phyloP scores from a whole-genome alignment of 768 basidiomycete species.

The Lactarius sanguifluus region DNA sequence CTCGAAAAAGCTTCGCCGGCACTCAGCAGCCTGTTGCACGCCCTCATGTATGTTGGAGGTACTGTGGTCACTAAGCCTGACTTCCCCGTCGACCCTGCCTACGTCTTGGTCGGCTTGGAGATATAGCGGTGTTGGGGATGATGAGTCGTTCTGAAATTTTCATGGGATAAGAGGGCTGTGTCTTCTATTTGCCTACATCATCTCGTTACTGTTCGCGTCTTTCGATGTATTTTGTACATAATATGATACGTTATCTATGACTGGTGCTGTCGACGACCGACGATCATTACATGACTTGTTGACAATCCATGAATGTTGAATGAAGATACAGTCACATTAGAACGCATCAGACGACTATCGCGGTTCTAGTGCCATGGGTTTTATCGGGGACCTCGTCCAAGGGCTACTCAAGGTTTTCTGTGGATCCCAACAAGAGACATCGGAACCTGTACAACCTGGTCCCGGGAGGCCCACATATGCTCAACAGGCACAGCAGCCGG shows the following conservation, averaged over 20 bases:
- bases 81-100: conserved; percentile 72
- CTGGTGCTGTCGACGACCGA: neutral
- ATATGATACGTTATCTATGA: neutral
- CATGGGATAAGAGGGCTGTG: neutral
- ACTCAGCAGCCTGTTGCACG: conserved; percentile 76
- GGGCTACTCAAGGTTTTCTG: conserved; percentile 18
- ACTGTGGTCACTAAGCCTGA: conserved; percentile 79
- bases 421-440: conserved; percentile 9
- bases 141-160: neutral
- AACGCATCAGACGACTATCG: neutral
- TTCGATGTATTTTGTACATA: neutral
- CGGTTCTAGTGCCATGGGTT: conserved; percentile 4
- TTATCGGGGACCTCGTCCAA: conserved; percentile 12
- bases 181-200: neutral
- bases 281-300: too few species aligned
- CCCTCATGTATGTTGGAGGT: conserved; percentile 91
- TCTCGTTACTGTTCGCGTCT: neutral
- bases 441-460: conserved; percentile 1
- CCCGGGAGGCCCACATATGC: conserved; percentile 9
- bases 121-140: conserved; percentile 38
- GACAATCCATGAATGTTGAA: neutral
- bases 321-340: neutral
- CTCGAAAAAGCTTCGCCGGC: conserved; percentile 71
- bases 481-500: conserved; percentile 26
- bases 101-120: conserved; percentile 84